These are phyloP conservation scores for Isatis lusitanica DNA, from an alignment of 441 rosid species.

Conservation along the genomic window DNA sequence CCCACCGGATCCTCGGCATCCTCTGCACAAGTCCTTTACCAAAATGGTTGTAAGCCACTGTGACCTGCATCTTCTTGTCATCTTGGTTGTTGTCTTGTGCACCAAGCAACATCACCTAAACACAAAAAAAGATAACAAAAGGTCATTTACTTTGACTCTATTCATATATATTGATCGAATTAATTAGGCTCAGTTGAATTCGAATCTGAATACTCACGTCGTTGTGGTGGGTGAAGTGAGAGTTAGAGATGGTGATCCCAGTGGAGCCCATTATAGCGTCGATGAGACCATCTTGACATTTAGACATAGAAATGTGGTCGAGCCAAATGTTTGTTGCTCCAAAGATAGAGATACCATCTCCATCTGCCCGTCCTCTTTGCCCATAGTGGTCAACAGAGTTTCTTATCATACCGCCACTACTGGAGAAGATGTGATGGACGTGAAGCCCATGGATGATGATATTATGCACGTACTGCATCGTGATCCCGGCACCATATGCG, in stretches of 20 bases:
- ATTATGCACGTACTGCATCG: conserved; percentile 46
- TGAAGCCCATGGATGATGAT: conserved; percentile 58
- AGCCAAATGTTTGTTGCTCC: conserved; percentile 60
- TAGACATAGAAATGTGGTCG: conserved; percentile 61
- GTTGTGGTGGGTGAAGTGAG: conserved; percentile 61
- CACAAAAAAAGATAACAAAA: background rate
- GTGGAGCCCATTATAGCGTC: conserved; percentile 57
- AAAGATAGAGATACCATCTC: conserved; percentile 59
- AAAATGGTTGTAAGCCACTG: conserved; percentile 84
- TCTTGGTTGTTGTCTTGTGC: conserved; percentile 47
- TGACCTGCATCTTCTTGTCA: conserved; percentile 74
- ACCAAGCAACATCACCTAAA: conserved; percentile 71
- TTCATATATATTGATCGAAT: background rate
- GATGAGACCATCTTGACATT: conserved; percentile 54
- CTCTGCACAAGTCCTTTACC: conserved; percentile 80
- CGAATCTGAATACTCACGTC: conserved; percentile 36
- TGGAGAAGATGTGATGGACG: conserved; percentile 41
- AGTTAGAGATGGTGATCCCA: conserved; percentile 64
- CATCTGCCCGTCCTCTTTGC: conserved; percentile 43
- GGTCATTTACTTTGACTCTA: background rate
- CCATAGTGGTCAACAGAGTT: conserved; percentile 47
- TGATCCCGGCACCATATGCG: conserved; percentile 56
- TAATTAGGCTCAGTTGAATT: background rate
- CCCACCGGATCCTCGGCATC: conserved; percentile 85
- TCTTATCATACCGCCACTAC: conserved; percentile 45